Evolutionary conservation across 1,139 yeast genomes (phyloP).

Genomic region (Blastobotrys niveus): DNA sequence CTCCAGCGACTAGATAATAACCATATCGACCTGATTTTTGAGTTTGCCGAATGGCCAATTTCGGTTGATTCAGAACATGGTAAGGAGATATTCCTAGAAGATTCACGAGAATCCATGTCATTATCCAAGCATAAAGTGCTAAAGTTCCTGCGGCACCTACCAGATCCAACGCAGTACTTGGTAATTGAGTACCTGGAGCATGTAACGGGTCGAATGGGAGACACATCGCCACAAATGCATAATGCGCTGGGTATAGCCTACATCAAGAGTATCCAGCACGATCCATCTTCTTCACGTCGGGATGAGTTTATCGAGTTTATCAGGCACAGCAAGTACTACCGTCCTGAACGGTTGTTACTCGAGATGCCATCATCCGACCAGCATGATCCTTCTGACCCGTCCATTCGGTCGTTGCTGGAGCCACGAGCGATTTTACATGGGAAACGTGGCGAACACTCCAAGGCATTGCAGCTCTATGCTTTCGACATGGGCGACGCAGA

Average conservation of each 20-base stretch:
- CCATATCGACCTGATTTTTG: conserved; percentile 50
- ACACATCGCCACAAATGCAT: conserved; percentile 43
- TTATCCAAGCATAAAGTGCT: conserved; percentile 49
- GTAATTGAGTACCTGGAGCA: conserved; percentile 59
- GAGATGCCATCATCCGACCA: conserved; percentile 27
- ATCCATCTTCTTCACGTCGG: conserved; percentile 18
- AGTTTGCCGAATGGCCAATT: conserved; percentile 55
- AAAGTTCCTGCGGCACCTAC: conserved; percentile 35
- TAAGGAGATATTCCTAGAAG: conserved; percentile 58
- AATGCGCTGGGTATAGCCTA: conserved; percentile 56
- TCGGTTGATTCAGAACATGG: conserved; percentile 40
- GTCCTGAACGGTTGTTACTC: conserved; percentile 33
- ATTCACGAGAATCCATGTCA: conserved; percentile 52
- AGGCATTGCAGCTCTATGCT: conserved; percentile 59
- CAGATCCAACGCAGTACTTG: conserved; percentile 31
- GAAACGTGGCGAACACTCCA: conserved; percentile 55
- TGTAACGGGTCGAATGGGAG: conserved; percentile 42
- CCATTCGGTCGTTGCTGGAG: conserved; percentile 34
- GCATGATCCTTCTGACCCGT: too few relatives aligned
- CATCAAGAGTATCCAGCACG: conserved; percentile 36
- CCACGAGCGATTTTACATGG: conserved; percentile 56
- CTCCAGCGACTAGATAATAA: conserved; percentile 53
- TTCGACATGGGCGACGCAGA: conserved; percentile 53
- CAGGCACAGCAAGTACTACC: conserved; percentile 29
- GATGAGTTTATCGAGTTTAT: conserved; percentile 30